These are phyloP conservation scores for Magnaporthiopsis rhizophila DNA, from an alignment of 2,329 filamentous ascomycete genomes.

Conservation along the genomic window DNA sequence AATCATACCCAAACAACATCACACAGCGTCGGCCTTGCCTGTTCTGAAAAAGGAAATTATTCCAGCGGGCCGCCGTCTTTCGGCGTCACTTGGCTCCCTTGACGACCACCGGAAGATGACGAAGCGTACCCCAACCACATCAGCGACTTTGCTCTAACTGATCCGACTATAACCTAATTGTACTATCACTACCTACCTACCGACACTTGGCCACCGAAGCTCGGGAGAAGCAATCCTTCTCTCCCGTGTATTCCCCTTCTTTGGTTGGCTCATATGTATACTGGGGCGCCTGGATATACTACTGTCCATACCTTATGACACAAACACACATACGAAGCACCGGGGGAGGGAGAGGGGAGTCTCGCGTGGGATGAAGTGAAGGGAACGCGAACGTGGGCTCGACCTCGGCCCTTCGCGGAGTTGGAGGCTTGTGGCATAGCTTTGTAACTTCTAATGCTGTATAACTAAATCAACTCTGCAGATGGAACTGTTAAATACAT, in stretches of 20 bases:
- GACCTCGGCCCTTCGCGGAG: slow-evolving; percentile 6
- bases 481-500: not conserved
- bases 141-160: not conserved
- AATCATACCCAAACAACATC: not conserved
- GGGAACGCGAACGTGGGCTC: not conserved
- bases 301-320: slow-evolving; percentile 1
- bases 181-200: not conserved
- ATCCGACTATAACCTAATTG: not conserved
- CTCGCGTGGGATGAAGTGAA: not conserved
- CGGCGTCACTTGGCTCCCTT: not conserved
- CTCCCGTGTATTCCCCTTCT: not conserved
- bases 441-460: slow-evolving; percentile 29
- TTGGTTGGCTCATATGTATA: not conserved
- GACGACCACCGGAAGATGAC: not conserved
- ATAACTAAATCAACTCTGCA: slow-evolving; percentile 23
- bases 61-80: not conserved
- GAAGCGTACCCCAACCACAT: not conserved
- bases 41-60: not conserved
- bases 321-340: not conserved
- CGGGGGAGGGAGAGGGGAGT: slow-evolving; percentile 1
- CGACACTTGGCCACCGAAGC: not conserved
- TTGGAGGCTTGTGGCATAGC: slow-evolving; percentile 18
- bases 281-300: not conserved
- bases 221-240: not conserved
- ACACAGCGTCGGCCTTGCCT: not conserved